Conservation (phyloP, 169 alveolate species). For the Plasmodium yoelii region DNA sequence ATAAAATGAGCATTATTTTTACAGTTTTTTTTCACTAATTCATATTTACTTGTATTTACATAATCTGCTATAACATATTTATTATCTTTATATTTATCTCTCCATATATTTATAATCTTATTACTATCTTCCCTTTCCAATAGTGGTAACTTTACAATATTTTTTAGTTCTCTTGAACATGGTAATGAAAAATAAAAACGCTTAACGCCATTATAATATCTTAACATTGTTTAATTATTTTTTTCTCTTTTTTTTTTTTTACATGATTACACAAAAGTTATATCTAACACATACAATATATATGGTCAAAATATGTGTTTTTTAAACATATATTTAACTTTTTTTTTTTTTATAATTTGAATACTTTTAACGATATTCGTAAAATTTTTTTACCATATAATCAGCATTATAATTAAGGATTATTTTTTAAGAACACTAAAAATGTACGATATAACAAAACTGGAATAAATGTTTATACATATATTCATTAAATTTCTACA, state of each 20-base stretch:
- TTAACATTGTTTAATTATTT: conserved; percentile 21
- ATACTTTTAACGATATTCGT: too few relatives aligned
- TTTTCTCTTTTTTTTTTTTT: not conserved
- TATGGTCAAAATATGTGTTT: too few relatives aligned
- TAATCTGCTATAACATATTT: conserved; percentile 56
- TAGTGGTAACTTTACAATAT: conserved; percentile 47
- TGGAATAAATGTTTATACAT: too few relatives aligned
- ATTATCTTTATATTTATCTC: conserved; percentile 48
- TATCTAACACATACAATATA: too few relatives aligned
- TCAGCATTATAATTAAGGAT: too few relatives aligned
- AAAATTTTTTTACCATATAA: too few relatives aligned
- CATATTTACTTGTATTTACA: conserved; percentile 42
- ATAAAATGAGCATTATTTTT: conserved; percentile 70
- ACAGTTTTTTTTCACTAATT: conserved; percentile 53
- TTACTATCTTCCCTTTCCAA: conserved; percentile 51
- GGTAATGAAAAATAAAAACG: conserved; percentile 69
- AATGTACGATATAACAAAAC: too few relatives aligned
- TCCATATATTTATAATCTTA: conserved; percentile 59
- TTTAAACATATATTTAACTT: too few relatives aligned
- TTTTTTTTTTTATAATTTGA: too few relatives aligned
- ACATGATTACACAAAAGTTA: too few relatives aligned
- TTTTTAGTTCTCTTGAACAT: conserved; percentile 48
- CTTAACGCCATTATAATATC: not conserved
- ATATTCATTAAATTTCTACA: too few relatives aligned
- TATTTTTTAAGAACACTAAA: too few relatives aligned